phyloP scores from a whole-genome alignment of 106 monocot species.

The Ottelia alismoides region DNA sequence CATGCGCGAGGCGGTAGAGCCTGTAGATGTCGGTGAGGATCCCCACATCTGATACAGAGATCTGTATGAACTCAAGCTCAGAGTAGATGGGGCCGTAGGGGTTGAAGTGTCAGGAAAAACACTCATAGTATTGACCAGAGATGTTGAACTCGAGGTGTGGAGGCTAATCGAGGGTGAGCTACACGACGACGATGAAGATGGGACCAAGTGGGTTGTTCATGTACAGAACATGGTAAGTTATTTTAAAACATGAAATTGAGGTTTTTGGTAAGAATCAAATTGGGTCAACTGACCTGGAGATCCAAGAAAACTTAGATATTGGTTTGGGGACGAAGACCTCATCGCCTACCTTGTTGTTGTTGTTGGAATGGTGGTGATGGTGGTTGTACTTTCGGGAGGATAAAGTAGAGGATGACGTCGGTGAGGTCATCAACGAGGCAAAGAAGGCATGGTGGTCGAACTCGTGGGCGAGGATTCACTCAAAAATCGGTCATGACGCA shows the following conservation, averaged over 20 bases:
- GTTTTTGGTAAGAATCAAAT: no score
- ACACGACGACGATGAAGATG: conserved; percentile 12
- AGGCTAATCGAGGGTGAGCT: no score
- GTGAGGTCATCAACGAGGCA: conserved; percentile 41
- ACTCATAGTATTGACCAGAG: conserved; percentile 35
- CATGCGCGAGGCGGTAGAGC: conserved; percentile 19
- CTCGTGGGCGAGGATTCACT: conserved; percentile 82
- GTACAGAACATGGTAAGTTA: no score
- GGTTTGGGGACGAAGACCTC: conserved; percentile 68
- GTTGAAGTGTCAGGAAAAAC: conserved; percentile 50
- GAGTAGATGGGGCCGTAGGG: conserved; percentile 48
- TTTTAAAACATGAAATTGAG: no score
- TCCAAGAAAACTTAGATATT: conserved; percentile 22
- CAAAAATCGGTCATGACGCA: conserved; percentile 49
- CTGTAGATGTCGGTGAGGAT: conserved; percentile 11
- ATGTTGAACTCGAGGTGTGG: conserved; percentile 47
- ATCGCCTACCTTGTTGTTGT: conserved; percentile 44
- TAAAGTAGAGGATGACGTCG: conserved; percentile 49
- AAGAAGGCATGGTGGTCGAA: no score
- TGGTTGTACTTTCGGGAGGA: no score
- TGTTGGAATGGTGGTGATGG: conserved; percentile 65
- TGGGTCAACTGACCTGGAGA: no score
- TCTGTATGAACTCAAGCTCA: conserved; percentile 29
- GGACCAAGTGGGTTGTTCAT: conserved; percentile 44
- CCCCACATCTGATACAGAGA: conserved; percentile 41